Percentiles rank a stretch among this genome's conserved stretches.
phyloP scores from a whole-genome alignment of 192 early-diverging fungal genomes.

The Podila epigama region DNA sequence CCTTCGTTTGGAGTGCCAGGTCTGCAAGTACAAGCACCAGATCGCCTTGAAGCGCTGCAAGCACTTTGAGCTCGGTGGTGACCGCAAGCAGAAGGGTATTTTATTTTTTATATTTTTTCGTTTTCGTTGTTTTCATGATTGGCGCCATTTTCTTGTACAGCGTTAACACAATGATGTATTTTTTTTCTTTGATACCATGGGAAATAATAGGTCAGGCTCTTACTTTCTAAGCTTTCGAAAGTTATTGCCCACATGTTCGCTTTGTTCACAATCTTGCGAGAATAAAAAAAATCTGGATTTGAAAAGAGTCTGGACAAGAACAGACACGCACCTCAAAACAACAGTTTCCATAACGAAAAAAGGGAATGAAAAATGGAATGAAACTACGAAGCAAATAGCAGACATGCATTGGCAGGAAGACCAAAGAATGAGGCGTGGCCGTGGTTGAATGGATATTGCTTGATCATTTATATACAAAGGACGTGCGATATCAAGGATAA shows the following conservation, averaged over 20 bases:
- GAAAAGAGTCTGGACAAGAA: slow-evolving; percentile 5
- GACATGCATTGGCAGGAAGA: too few species aligned
- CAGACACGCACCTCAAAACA: slow-evolving; percentile 9
- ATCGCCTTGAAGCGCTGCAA: slow-evolving; percentile 98
- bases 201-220: slow-evolving; percentile 21
- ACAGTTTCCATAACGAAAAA: neutral
- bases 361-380: too few species aligned
- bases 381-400: too few species aligned
- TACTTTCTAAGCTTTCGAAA: slow-evolving; percentile 28
- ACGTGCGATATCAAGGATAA: too few species aligned
- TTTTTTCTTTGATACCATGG: neutral
- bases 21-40: slow-evolving; percentile 99
- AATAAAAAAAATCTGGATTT: slow-evolving; percentile 53
- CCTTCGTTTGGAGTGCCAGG: slow-evolving; percentile 97
- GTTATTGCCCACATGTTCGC: slow-evolving; percentile 43
- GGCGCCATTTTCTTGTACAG: neutral
- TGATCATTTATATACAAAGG: too few species aligned
- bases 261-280: slow-evolving; percentile 44
- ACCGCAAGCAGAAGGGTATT: slow-evolving; percentile 89
- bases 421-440: too few species aligned
- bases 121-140: neutral
- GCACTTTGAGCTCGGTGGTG: slow-evolving; percentile 99
- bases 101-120: slow-evolving; percentile 11
- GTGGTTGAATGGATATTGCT: too few species aligned
- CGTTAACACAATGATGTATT: neutral